Percentiles rank a stretch among this genome's conserved stretches.
Conservation (phyloP, 805 yeast species). For the Cyberlindnera sargentensis region DNA sequence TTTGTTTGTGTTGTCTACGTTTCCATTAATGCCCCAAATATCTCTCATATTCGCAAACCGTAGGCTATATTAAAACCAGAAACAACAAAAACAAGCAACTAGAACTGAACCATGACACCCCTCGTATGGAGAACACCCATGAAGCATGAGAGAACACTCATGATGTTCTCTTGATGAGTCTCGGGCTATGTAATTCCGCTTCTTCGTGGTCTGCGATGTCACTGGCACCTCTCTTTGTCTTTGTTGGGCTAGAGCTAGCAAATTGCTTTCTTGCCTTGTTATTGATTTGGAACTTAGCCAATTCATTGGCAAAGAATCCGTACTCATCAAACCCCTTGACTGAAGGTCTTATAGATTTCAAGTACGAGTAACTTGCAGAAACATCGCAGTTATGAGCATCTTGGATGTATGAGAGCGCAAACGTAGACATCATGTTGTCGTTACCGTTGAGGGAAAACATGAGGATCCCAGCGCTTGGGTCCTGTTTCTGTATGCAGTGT, state of each 20-base stretch:
- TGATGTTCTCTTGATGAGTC: slow-evolving; percentile 18
- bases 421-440: slow-evolving; percentile 20
- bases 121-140: not conserved
- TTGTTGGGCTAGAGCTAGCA: slow-evolving; percentile 4
- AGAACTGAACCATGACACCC: not conserved
- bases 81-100: too few species aligned
- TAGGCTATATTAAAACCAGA: too few species aligned
- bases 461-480: slow-evolving; percentile 21
- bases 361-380: slow-evolving; percentile 16
- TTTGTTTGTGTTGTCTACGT: too few species aligned
- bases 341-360: slow-evolving; percentile 23
- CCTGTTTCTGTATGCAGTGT: slow-evolving; percentile 15
- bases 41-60: too few species aligned
- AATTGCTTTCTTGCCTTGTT: slow-evolving; percentile 18
- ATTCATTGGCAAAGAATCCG: slow-evolving; percentile 19
- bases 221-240: slow-evolving; percentile 19
- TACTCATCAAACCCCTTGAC: slow-evolving; percentile 17
- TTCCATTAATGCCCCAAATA: too few species aligned
- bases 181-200: slow-evolving; percentile 19
- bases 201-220: slow-evolving; percentile 22
- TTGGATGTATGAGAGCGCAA: slow-evolving; percentile 18
- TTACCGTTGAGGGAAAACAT: slow-evolving; percentile 24
- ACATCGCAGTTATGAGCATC: slow-evolving; percentile 21
- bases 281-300: slow-evolving; percentile 15
- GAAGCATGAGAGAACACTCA: too few species aligned